phyloP scores from a whole-genome alignment of 768 basidiomycete species.

The Collybia nuda region DNA sequence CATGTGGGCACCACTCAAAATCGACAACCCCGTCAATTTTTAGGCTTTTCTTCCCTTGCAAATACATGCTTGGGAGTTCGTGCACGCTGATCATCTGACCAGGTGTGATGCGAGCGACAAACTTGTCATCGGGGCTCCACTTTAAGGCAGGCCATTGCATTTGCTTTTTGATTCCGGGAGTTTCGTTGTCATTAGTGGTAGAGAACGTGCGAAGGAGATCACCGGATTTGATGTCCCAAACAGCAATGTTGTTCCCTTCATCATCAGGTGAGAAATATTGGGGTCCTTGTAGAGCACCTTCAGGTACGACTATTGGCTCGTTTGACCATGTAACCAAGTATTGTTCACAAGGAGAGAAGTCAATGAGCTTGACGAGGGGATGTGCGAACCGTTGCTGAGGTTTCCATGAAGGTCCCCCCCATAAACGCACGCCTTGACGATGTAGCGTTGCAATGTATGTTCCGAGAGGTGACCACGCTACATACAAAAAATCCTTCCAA shows the following conservation, averaged over 20 bases:
- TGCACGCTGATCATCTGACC: conserved; percentile 96
- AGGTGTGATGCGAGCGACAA: conserved; percentile 83
- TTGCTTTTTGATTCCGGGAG: conserved; percentile 64
- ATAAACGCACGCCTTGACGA: conserved; percentile 91
- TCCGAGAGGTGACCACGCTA: conserved; percentile 95
- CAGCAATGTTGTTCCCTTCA: conserved; percentile 93
- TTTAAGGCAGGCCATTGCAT: conserved; percentile 95
- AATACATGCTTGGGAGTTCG: conserved; percentile 90
- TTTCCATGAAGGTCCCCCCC: conserved; percentile 92
- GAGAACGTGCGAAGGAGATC: conserved; percentile 91
- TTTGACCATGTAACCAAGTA: conserved; percentile 98
- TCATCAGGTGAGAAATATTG: conserved; percentile 91
- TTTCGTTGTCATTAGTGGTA: conserved; percentile 57
- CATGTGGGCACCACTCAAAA: conserved; percentile 97
- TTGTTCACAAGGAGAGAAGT: conserved; percentile 96
- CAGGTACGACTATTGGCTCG: conserved; percentile 85
- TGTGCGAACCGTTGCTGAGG: conserved; percentile 91
- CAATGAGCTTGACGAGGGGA: conserved; percentile 91
- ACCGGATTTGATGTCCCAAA: conserved; percentile 98
- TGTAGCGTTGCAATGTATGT: conserved; percentile 95
- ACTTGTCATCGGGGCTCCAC: conserved; percentile 98
- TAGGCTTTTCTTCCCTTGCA: conserved; percentile 94
- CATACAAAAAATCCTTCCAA: conserved; percentile 94
- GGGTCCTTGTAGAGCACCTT: conserved; percentile 76
- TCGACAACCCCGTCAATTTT: conserved; percentile 98